These are phyloP conservation scores for Ascochyta clinopodiicola DNA, from an alignment of 2,329 filamentous ascomycete species.

Conservation along the genomic window DNA sequence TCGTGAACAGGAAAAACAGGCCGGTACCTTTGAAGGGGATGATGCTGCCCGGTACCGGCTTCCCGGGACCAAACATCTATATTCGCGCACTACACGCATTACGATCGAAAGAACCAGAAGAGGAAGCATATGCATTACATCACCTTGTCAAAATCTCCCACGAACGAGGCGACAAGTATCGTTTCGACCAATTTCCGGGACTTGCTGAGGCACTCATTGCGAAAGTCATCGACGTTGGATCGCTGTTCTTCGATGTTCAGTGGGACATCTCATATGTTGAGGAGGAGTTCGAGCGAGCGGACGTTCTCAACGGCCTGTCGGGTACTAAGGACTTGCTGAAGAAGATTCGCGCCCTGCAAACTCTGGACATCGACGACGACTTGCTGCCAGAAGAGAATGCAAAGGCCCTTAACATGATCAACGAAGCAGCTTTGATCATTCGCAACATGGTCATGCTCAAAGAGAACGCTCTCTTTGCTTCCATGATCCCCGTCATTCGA, in stretches of 20 bases:
- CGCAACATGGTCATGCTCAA: constrained; percentile 95
- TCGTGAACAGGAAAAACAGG: constrained; percentile 53
- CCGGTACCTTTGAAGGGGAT: constrained; percentile 54
- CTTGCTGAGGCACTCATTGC: constrained; percentile 87
- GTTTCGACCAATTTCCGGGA: constrained; percentile 88
- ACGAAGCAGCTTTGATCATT: constrained; percentile 84
- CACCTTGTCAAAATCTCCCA: constrained; percentile 95
- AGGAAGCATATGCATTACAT: constrained; percentile 91
- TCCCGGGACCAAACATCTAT: constrained; percentile 87
- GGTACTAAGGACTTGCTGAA: constrained; percentile 76
- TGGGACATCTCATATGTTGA: constrained; percentile 78
- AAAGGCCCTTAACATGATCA: constrained; percentile 76
- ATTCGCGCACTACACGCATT: constrained; percentile 84
- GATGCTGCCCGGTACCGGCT: constrained; percentile 69
- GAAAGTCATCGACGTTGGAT: constrained; percentile 79
- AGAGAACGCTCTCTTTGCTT: constrained; percentile 84
- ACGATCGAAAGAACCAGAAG: constrained; percentile 76
- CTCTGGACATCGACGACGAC: constrained; percentile 67
- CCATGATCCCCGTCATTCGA: constrained; percentile 75
- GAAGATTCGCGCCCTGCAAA: constrained; percentile 68
- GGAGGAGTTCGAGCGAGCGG: constrained; percentile 52
- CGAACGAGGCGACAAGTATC: constrained; percentile 93
- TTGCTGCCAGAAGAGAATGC: constrained; percentile 75
- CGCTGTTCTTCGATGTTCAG: constrained; percentile 79
- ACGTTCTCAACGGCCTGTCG: constrained; percentile 68